phyloP scores from a whole-genome alignment of 2,329 filamentous ascomycete genomes.

The Mycosphaerella sp. region DNA sequence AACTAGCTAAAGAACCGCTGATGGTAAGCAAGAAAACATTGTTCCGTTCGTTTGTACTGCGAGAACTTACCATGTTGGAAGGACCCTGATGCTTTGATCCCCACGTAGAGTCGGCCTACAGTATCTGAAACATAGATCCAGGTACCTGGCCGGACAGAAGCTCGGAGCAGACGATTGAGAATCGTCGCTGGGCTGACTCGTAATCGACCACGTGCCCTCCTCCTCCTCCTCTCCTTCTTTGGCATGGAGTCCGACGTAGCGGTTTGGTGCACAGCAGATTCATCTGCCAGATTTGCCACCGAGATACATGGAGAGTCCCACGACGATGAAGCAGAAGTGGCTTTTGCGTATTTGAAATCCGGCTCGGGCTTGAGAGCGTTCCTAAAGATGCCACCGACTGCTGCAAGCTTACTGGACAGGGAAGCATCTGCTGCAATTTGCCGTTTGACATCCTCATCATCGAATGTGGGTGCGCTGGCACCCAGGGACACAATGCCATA shows the following conservation, averaged over 20 bases:
- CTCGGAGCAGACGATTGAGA: constrained; percentile 69
- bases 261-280: constrained; percentile 1
- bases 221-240: not conserved
- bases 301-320: constrained; percentile 36
- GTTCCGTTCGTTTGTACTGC: too few species aligned
- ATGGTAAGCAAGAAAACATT: too few species aligned
- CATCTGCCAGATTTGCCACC: constrained; percentile 29
- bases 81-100: constrained; percentile 77
- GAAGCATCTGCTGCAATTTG: constrained; percentile 11
- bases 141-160: constrained; percentile 72
- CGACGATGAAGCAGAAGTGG: constrained; percentile 2
- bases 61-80: constrained; percentile 63
- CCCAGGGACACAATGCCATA: constrained; percentile 49
- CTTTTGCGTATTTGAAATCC: constrained; percentile 6
- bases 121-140: constrained; percentile 93
- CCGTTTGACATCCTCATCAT: constrained; percentile 16
- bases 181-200: constrained; percentile 66
- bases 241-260: constrained; percentile 44
- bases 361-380: constrained; percentile 8
- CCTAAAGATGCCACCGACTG: constrained; percentile 13
- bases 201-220: constrained; percentile 43
- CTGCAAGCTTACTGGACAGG: constrained; percentile 16
- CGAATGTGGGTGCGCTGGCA: constrained; percentile 37
- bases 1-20: constrained; percentile 49
- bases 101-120: constrained; percentile 74